A percentile compares a stretch with the other conserved stretches of the same genome.
phyloP scores from a whole-genome alignment of 495 filamentous ascomycete species.

The Penicillium tannophilum region DNA sequence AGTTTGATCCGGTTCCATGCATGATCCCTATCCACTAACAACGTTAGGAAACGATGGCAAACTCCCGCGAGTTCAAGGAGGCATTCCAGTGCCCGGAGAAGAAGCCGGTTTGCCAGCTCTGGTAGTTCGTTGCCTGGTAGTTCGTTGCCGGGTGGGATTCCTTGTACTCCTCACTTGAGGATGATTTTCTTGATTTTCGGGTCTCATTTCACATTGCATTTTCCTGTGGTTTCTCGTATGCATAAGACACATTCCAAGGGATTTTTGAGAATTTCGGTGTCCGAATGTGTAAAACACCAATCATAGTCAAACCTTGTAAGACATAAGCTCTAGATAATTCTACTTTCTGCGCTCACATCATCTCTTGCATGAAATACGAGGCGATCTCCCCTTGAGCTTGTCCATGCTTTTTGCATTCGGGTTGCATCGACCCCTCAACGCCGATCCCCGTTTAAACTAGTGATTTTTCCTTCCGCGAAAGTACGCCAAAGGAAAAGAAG shows the following conservation, averaged over 20 bases:
- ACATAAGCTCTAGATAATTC: background rate
- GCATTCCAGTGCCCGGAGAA: slow-evolving; percentile 64
- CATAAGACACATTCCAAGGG: background rate
- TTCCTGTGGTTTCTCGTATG: slow-evolving; percentile 7
- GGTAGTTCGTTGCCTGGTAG: slow-evolving; percentile 59
- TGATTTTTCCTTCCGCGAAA: background rate
- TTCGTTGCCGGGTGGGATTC: background rate
- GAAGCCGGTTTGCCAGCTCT: slow-evolving; percentile 70
- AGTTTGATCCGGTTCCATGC: slow-evolving; percentile 23
- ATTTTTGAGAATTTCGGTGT: background rate
- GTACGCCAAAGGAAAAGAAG: background rate
- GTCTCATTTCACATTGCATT: background rate
- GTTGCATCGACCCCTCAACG: slow-evolving; percentile 1
- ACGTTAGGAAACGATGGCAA: slow-evolving; percentile 60
- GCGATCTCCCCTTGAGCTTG: background rate
- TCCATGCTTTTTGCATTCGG: background rate
- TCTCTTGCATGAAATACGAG: slow-evolving; percentile 2
- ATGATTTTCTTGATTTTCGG: too few species aligned
- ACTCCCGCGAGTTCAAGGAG: slow-evolving; percentile 68
- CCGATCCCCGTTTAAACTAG: slow-evolving; percentile 8
- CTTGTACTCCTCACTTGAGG: background rate
- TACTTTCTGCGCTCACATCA: background rate
- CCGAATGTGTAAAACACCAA: slow-evolving; percentile 1
- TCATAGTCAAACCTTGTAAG: slow-evolving; percentile 1
- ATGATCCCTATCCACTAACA: background rate